These are phyloP conservation scores for Podospora pseudopauciseta DNA, from an alignment of 495 filamentous ascomycete genomes.

Conservation along the genomic window DNA sequence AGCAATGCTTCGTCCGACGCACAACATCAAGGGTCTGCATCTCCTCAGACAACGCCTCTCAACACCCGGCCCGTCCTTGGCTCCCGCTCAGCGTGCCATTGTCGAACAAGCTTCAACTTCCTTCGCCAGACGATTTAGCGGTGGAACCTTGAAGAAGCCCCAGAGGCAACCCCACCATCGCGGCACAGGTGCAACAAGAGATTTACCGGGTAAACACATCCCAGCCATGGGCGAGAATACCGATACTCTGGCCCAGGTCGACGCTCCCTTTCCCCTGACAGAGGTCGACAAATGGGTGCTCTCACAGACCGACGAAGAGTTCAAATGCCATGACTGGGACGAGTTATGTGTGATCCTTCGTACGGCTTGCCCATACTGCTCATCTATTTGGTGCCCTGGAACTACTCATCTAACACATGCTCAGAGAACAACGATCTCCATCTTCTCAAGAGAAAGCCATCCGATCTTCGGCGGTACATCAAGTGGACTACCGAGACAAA, in stretches of 20 bases:
- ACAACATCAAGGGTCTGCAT: neutral
- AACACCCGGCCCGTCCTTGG: conserved; percentile 6
- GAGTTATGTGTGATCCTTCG: conserved; percentile 64
- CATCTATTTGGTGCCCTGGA: conserved; percentile 14
- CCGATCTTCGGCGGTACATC: conserved; percentile 79
- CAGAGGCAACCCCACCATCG: conserved; percentile 8
- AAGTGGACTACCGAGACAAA: conserved; percentile 70
- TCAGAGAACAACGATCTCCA: conserved; percentile 66
- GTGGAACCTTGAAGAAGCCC: conserved; percentile 11
- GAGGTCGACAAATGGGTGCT: conserved; percentile 63
- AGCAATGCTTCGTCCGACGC: neutral
- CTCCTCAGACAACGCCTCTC: neutral
- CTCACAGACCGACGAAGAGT: conserved; percentile 67
- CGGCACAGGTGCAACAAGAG: neutral
- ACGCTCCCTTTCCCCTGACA: conserved; percentile 59
- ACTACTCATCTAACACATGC: conserved; percentile 14
- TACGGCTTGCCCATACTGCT: conserved; percentile 34
- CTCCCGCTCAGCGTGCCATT: conserved; percentile 8
- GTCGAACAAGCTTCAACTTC: conserved; percentile 1
- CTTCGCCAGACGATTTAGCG: conserved; percentile 7
- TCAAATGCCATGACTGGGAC: conserved; percentile 63
- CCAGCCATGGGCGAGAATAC: conserved; percentile 26
- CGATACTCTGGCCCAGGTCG: conserved; percentile 24
- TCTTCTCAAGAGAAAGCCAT: conserved; percentile 75
- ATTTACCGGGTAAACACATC: conserved; percentile 15